Evolutionary conservation across 164 flowering plant species (phyloP).

Genomic region (Saururus chinensis): DNA sequence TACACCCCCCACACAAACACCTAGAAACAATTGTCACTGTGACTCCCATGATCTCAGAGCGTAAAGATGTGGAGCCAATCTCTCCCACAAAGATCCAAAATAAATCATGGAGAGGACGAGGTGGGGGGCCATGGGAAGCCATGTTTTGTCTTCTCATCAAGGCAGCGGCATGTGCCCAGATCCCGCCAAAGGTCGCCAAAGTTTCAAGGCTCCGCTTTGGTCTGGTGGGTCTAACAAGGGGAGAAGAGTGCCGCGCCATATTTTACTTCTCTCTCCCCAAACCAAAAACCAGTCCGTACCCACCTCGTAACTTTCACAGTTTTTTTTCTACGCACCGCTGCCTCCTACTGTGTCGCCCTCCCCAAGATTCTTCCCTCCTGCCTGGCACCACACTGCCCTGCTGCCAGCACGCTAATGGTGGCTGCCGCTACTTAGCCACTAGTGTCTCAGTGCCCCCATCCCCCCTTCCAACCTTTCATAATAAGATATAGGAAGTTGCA

Average conservation of each 20-base stretch:
- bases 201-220: neutral
- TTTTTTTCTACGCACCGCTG: neutral
- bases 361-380: neutral
- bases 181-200: conserved; percentile 2
- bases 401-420: too few species aligned
- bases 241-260: neutral
- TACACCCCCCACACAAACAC: too few species aligned
- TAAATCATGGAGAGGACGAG: neutral
- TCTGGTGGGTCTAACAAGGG: neutral
- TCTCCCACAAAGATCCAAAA: neutral
- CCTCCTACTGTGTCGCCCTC: neutral
- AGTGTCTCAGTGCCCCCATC: too few species aligned
- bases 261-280: neutral
- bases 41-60: neutral
- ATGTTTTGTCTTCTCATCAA: neutral
- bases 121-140: neutral
- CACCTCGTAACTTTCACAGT: neutral
- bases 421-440: too few species aligned
- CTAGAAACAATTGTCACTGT: too few species aligned
- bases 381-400: neutral
- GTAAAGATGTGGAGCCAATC: neutral
- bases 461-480: too few species aligned
- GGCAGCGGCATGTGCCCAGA: neutral
- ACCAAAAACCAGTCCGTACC: neutral
- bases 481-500: too few species aligned